Conservation (phyloP, 352 stramenopile species). For the Plasmopara halstedii region DNA sequence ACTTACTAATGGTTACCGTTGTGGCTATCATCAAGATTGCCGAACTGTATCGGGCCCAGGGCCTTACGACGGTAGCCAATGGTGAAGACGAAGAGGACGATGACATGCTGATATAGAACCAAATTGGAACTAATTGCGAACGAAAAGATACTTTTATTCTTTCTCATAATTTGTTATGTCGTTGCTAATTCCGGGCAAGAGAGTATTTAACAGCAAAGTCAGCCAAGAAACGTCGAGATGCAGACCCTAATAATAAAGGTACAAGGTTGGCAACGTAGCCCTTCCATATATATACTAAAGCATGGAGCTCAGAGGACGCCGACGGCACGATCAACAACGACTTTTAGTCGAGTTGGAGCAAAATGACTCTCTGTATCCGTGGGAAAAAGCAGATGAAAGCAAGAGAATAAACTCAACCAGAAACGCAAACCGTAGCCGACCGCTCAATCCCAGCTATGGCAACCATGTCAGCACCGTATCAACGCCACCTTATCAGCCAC, state of each 20-base stretch:
- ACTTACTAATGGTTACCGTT: background rate
- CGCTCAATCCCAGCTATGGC: slow-evolving; percentile 6
- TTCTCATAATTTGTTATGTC: background rate
- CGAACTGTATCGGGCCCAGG: slow-evolving; percentile 74
- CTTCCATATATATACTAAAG: slow-evolving; percentile 1
- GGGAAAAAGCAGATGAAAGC: slow-evolving; percentile 3
- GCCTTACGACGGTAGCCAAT: slow-evolving; percentile 52
- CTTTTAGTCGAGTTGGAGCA: slow-evolving; percentile 65
- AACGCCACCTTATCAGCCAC: slow-evolving; percentile 4
- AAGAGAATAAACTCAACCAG: slow-evolving; percentile 1
- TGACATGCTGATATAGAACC: slow-evolving; percentile 74
- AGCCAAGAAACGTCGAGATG: slow-evolving; percentile 6
- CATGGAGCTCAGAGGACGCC: slow-evolving; percentile 12
- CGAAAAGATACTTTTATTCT: background rate
- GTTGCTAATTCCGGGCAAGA: background rate
- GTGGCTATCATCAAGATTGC: slow-evolving; percentile 47
- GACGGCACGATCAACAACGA: slow-evolving; percentile 29
- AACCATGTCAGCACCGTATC: slow-evolving; percentile 4
- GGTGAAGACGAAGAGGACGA: slow-evolving; percentile 65
- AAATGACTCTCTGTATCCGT: slow-evolving; percentile 36
- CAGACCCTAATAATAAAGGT: slow-evolving; percentile 12
- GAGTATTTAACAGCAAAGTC: slow-evolving; percentile 4
- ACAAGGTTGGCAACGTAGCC: slow-evolving; percentile 1
- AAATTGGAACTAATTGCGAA: slow-evolving; percentile 7
- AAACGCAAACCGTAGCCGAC: slow-evolving; percentile 1